Evolutionary conservation across 495 filamentous ascomycete genomes (phyloP), one percentile per base, ranked within the genome.

Genomic region (Podospora bellae-mahoneyi): DNA sequence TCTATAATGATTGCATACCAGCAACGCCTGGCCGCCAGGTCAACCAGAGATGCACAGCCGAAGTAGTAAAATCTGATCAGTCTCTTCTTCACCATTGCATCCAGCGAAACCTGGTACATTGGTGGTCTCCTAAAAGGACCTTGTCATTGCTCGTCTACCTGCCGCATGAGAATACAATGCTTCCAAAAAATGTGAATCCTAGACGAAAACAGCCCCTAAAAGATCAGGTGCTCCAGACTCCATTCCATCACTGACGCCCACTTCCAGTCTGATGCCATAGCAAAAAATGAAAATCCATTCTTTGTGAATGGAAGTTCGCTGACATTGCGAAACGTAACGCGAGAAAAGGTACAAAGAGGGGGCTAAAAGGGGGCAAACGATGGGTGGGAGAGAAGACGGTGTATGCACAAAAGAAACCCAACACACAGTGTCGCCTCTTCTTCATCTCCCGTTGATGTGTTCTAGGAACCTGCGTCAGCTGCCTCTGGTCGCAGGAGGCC

Each of bases 1-100:
- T 75, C 73, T 39, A 62, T 76, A 3, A 60, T 78, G 15, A 68
- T 68, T 27, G 66, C 67, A 0, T 71, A 74, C 57, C 68, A 74
- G n/a, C 48, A 64, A n/a, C 34, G 68, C 18, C 70, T 64, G 64
- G 57, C 64, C 10, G 27, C 18, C 7, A 62, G 23, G 30, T 19
- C 19, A 56, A 39, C 16, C n/a, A 55, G 16, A 34, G 23, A 15
- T 10, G 15, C 39, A 48, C 6, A 16, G 39, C 39, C 39, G 39
- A 48, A 48, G 15, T 48, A 48, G 39, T 13, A 48, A 18, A 16
- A 48, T 10, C 2, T 9, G 13, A 13, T 10, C 39, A 48, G 39
- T 10, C 39, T 48, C 6, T 7, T 48, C 15, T 10, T 48, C 39
- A 48, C 15, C 1, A 39, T 5, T 5, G 10, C 5, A 10, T 1